These are phyloP conservation scores for Termitomyces titanicus DNA, from an alignment of 768 basidiomycete genomes.

Conservation along the genomic window DNA sequence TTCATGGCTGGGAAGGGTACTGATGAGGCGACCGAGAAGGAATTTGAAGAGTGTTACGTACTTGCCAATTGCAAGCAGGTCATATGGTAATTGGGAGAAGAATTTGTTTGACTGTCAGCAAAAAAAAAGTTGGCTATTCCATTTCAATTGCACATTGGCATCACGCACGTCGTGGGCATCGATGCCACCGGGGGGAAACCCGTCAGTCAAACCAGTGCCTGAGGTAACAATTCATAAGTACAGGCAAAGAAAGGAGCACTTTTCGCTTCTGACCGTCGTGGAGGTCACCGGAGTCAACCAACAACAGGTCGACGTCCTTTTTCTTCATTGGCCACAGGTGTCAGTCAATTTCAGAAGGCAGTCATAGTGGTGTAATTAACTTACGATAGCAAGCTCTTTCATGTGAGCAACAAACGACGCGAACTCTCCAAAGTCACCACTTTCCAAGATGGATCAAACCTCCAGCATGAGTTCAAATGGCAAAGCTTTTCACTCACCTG, in stretches of 20 bases:
- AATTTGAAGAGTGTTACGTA: slow-evolving; percentile 27
- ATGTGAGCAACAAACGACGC: slow-evolving; percentile 18
- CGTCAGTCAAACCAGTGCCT: slow-evolving; percentile 79
- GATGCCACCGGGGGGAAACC: slow-evolving; percentile 64
- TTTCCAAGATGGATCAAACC: slow-evolving; percentile 4
- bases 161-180: slow-evolving; percentile 67
- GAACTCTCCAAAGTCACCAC: slow-evolving; percentile 30
- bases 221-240: neutral
- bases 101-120: slow-evolving; percentile 63
- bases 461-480: neutral
- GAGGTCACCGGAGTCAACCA: slow-evolving; percentile 77
- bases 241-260: neutral
- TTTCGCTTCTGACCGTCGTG: slow-evolving; percentile 49
- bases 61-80: slow-evolving; percentile 84
- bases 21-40: slow-evolving; percentile 47
- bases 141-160: neutral
- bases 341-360: too few species aligned
- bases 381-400: slow-evolving; percentile 6
- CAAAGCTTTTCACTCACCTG: slow-evolving; percentile 37
- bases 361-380: neutral
- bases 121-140: neutral
- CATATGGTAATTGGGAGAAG: slow-evolving; percentile 71
- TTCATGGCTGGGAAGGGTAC: slow-evolving; percentile 60
- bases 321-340: slow-evolving; percentile 26
- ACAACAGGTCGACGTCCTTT: slow-evolving; percentile 78